Evolutionary conservation across 257 asterid genomes (phyloP).

Genomic region (Ilex asprella): DNA sequence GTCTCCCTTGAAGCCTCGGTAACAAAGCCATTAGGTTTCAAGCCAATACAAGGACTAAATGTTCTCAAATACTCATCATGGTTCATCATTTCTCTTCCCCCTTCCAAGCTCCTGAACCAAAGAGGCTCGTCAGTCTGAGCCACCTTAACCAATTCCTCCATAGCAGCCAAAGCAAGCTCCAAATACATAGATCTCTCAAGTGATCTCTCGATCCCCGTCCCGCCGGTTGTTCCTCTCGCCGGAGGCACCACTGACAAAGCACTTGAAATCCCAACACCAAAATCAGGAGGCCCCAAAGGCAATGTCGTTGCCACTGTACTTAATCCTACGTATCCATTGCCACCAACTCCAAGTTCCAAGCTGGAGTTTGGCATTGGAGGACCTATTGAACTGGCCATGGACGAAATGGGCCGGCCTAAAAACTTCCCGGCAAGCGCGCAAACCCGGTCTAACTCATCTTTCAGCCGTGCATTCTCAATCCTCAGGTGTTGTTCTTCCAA

Average conservation of each 20-base stretch:
- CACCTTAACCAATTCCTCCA: slow-evolving; percentile 80
- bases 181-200: slow-evolving; percentile 71
- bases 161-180: slow-evolving; percentile 83
- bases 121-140: slow-evolving; percentile 71
- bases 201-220: slow-evolving; percentile 37
- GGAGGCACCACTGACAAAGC: slow-evolving; percentile 22
- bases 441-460: slow-evolving; percentile 51
- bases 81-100: slow-evolving; percentile 42
- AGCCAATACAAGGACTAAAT: slow-evolving; percentile 40
- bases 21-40: slow-evolving; percentile 43
- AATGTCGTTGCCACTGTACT: slow-evolving; percentile 21
- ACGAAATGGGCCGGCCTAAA: slow-evolving; percentile 39
- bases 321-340: slow-evolving; percentile 40
- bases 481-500: slow-evolving; percentile 51
- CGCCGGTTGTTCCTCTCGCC: slow-evolving; percentile 14
- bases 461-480: slow-evolving; percentile 42
- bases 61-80: slow-evolving; percentile 38
- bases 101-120: slow-evolving; percentile 59
- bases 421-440: slow-evolving; percentile 56
- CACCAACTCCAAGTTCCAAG: slow-evolving; percentile 75
- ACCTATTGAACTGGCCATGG: slow-evolving; percentile 21
- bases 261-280: slow-evolving; percentile 33
- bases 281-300: slow-evolving; percentile 45
- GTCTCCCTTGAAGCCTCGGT: slow-evolving; percentile 51
- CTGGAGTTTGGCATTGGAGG: slow-evolving; percentile 49